These are phyloP conservation scores for Trebouxiophyceae sp. DNA, from an alignment of 163 green algal genomes.

Conservation along the genomic window DNA sequence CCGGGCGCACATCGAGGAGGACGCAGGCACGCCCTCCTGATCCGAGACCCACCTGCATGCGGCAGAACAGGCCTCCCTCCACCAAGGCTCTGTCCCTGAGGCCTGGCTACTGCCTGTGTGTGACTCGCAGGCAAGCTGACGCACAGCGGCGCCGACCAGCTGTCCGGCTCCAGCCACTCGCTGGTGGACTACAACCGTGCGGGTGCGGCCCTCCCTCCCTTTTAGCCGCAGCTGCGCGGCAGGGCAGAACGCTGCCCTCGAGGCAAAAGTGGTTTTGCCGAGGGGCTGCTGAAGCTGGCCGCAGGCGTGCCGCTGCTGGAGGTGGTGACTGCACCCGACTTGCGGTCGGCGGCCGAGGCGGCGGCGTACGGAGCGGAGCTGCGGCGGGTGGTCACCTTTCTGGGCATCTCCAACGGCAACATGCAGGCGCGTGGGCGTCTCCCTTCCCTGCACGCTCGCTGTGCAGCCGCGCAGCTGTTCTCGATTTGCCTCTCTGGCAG, in stretches of 20 bases:
- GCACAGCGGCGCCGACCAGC: conserved; percentile 45
- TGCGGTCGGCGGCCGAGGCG: conserved; percentile 74
- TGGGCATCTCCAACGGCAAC: conserved; percentile 83
- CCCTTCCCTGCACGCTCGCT: too few species aligned
- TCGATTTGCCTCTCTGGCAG: background rate
- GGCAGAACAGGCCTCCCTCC: too few species aligned
- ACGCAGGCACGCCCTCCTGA: conserved; percentile 62
- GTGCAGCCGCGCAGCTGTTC: background rate
- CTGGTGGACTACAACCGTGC: conserved; percentile 93
- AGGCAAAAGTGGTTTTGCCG: too few species aligned
- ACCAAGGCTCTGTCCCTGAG: too few species aligned
- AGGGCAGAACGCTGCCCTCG: too few species aligned
- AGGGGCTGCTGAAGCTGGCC: too few species aligned
- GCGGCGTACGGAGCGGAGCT: conserved; percentile 87
- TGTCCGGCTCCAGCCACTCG: conserved; percentile 54
- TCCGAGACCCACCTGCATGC: too few species aligned
- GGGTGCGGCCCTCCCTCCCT: too few species aligned
- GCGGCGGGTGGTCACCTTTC: conserved; percentile 76
- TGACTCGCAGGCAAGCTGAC: conserved; percentile 28
- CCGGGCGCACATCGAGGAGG: conserved; percentile 91
- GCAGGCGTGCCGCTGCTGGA: conserved; percentile 91
- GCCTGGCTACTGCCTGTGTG: too few species aligned
- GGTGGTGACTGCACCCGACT: conserved; percentile 91
- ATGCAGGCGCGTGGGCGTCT: conserved; percentile 54
- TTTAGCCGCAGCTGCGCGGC: too few species aligned